A percentile compares a stretch with the other conserved stretches of the same genome.
phyloP scores from a whole-genome alignment of 2,329 filamentous ascomycete species.

The Aspergillus pseudoglaucus region DNA sequence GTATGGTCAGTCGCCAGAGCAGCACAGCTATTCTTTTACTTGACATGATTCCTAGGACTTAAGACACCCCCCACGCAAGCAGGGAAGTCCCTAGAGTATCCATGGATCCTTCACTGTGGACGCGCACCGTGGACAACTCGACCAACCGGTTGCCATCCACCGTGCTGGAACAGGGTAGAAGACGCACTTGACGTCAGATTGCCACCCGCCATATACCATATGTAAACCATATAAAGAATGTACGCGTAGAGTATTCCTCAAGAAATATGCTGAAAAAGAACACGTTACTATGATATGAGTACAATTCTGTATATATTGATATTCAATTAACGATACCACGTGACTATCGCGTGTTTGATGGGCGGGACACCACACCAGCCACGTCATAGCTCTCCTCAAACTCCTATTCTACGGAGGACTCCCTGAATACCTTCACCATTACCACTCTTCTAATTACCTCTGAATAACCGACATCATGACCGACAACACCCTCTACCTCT shows the following conservation, averaged over 20 bases:
- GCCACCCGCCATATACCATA: slow-evolving; percentile 7
- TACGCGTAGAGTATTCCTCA: neutral
- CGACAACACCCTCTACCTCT: slow-evolving; percentile 73
- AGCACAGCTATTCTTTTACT: no score
- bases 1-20: no score
- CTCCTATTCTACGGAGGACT: neutral
- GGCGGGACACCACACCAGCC: slow-evolving; percentile 1
- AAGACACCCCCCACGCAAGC: no score
- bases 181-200: slow-evolving; percentile 17
- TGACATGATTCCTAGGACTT: no score
- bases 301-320: neutral
- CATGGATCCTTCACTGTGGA: neutral
- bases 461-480: slow-evolving; percentile 22
- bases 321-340: neutral
- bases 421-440: neutral
- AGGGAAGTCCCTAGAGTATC: neutral
- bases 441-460: neutral
- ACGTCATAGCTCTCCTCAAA: slow-evolving; percentile 1
- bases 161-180: slow-evolving; percentile 1
- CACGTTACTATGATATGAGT: neutral
- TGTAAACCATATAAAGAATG: no score
- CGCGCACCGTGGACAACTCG: neutral
- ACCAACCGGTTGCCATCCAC: neutral
- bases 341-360: neutral
- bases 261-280: no score